phyloP scores from a whole-genome alignment of 2,329 filamentous ascomycete genomes.

The Lecanicillium sp. region DNA sequence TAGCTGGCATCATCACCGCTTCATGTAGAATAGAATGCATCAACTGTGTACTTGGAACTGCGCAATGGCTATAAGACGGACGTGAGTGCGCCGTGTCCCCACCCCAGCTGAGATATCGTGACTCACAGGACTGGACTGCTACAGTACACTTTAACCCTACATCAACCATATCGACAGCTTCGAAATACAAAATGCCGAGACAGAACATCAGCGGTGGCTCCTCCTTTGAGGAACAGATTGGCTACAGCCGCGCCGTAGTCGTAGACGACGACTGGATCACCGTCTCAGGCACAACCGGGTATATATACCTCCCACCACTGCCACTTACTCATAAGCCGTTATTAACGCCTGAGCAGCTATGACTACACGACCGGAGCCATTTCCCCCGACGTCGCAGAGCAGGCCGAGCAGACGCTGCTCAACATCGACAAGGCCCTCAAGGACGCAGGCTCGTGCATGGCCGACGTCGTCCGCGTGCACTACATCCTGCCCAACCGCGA shows the following conservation, averaged over 20 bases:
- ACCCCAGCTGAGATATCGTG: background rate
- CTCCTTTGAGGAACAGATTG: conserved; percentile 46
- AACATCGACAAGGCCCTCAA: conserved; percentile 42
- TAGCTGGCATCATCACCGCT: background rate
- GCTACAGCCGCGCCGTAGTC: conserved; percentile 49
- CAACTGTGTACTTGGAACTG: background rate
- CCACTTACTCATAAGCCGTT: background rate
- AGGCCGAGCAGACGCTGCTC: conserved; percentile 43
- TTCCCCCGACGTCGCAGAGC: conserved; percentile 38
- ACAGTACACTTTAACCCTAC: background rate
- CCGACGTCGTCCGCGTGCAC: conserved; percentile 44
- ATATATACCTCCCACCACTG: conserved; percentile 7
- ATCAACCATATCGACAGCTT: background rate
- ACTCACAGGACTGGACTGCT: background rate
- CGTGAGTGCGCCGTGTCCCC: background rate
- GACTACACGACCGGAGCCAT: conserved; percentile 43
- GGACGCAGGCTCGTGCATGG: conserved; percentile 36
- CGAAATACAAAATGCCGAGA: conserved; percentile 25
- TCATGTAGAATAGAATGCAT: background rate
- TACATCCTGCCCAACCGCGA: conserved; percentile 45
- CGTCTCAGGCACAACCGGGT: conserved; percentile 52
- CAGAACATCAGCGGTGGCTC: conserved; percentile 44
- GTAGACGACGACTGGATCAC: conserved; percentile 42
- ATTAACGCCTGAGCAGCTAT: conserved; percentile 31
- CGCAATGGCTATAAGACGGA: background rate